Percentiles rank a stretch among this genome's conserved stretches.
Conservation (phyloP, 2,329 filamentous ascomycete genomes). For the Colletotrichum gloeosporioides region DNA sequence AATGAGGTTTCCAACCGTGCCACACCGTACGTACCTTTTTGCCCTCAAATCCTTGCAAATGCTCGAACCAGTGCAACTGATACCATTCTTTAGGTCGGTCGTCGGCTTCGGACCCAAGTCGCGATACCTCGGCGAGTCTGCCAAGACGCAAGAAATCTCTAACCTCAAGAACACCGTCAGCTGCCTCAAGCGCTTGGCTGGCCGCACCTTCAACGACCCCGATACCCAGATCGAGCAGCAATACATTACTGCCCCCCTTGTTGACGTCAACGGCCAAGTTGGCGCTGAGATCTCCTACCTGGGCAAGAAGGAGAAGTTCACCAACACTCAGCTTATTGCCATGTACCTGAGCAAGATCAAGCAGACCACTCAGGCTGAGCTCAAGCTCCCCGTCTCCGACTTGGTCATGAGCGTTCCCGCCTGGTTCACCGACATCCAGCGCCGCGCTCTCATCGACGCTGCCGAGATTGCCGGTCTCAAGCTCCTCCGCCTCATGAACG, state of each 20-base stretch:
- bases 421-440: conserved; percentile 97
- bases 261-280: conserved; percentile 92
- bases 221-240: conserved; percentile 94
- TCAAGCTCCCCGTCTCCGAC: conserved; percentile 90
- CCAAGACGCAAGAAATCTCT: conserved; percentile 98
- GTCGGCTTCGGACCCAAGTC: conserved; percentile 95
- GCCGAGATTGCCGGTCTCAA: conserved; percentile 94
- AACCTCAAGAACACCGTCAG: conserved; percentile 99
- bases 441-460: conserved; percentile 87
- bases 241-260: conserved; percentile 83
- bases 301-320: conserved; percentile 94
- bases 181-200: conserved; percentile 90
- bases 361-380: conserved; percentile 82
- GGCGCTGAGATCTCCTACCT: conserved; percentile 93
- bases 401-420: conserved; percentile 92
- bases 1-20: conserved; percentile 99
- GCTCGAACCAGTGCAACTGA: conserved; percentile 20
- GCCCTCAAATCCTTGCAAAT: conserved; percentile 2
- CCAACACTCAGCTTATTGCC: conserved; percentile 89
- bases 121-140: conserved; percentile 92
- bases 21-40: conserved; percentile 80
- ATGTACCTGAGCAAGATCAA: conserved; percentile 98
- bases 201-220: conserved; percentile 85
- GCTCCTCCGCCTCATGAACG: conserved; percentile 93
- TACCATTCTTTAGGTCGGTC: conserved; percentile 68